A percentile compares a stretch with the other conserved stretches of the same genome.
phyloP scores from a whole-genome alignment of 2,329 filamentous ascomycete genomes.

The Hymenoscyphus salicellus region DNA sequence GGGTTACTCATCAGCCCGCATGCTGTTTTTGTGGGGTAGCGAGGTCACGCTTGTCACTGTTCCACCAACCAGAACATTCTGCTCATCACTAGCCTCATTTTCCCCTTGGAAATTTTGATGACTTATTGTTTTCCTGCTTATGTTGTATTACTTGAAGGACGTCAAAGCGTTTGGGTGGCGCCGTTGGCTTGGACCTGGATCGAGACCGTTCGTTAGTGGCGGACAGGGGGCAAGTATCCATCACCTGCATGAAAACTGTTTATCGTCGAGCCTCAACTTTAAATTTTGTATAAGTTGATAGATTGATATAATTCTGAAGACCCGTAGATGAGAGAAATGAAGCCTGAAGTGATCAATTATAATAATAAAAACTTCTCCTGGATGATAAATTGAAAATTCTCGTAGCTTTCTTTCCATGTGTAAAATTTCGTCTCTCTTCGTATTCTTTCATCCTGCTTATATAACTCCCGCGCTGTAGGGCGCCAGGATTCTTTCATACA shows the following conservation, averaged over 20 bases:
- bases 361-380: too few species aligned
- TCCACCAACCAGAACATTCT: background rate
- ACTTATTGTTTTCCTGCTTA: background rate
- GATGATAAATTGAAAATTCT: background rate
- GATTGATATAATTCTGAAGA: background rate
- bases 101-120: background rate
- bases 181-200: background rate
- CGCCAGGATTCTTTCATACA: background rate
- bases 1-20: slow-evolving; percentile 5
- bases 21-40: slow-evolving; percentile 2
- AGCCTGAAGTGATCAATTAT: too few species aligned
- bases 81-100: background rate
- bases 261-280: slow-evolving; percentile 2
- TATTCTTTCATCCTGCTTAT: background rate
- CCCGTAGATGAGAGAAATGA: too few species aligned
- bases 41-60: background rate
- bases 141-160: background rate
- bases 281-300: background rate
- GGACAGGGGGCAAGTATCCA: background rate
- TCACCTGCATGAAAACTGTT: background rate
- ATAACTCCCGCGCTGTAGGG: background rate
- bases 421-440: background rate
- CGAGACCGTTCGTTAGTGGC: background rate
- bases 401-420: background rate
- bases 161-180: background rate